Conservation (phyloP, 768 basidiomycete genomes). For the Suillus hirtellus region DNA sequence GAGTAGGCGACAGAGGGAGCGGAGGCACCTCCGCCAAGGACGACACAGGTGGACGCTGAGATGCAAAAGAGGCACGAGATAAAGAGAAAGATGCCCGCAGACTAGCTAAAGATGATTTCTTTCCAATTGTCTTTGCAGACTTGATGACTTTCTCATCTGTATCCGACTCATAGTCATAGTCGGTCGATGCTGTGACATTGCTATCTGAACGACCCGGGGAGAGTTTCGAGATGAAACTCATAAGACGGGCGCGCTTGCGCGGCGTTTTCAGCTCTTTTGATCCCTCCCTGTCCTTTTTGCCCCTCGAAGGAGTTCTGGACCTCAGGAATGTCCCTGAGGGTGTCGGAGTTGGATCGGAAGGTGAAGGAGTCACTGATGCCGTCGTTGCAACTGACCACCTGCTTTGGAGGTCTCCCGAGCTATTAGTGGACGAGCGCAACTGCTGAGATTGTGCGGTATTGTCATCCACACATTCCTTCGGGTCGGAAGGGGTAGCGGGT, state of each 20-base stretch:
- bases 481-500: constrained; percentile 14
- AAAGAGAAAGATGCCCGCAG: constrained; percentile 31
- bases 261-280: constrained; percentile 26
- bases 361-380: constrained; percentile 26
- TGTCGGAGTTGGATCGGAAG: constrained; percentile 13
- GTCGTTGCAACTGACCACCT: constrained; percentile 35
- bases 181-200: constrained; percentile 14
- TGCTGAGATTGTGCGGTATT: constrained; percentile 6
- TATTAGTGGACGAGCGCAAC: constrained; percentile 8
- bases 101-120: constrained; percentile 33
- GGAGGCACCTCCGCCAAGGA: constrained; percentile 27
- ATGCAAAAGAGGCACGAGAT: constrained; percentile 30
- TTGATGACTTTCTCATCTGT: constrained; percentile 18
- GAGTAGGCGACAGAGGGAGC: constrained; percentile 27
- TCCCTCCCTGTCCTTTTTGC: constrained; percentile 17
- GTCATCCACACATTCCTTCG: background rate
- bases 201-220: constrained; percentile 32
- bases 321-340: constrained; percentile 10
- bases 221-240: constrained; percentile 32
- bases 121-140: constrained; percentile 24
- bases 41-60: constrained; percentile 24
- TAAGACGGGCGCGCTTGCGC: constrained; percentile 33
- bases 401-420: constrained; percentile 9
- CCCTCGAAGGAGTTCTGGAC: constrained; percentile 18
- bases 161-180: constrained; percentile 30